A percentile compares a stretch with the other conserved stretches of the same genome.
Conservation (phyloP, 1,284 basidiomycete species). For the Boletus smithii region DNA sequence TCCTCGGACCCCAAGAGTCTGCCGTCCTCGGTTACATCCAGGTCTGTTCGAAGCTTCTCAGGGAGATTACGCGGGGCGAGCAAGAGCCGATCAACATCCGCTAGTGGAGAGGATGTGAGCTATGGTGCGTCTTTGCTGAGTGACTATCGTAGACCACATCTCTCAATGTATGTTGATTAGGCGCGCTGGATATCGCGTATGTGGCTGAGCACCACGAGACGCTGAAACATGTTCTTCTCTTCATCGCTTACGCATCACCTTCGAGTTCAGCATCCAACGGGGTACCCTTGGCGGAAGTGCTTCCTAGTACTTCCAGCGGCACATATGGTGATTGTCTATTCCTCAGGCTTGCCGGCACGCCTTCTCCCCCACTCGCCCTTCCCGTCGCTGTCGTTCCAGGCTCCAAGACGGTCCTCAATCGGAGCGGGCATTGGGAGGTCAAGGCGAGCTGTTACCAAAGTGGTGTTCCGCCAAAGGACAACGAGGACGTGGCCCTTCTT, state of each 20-base stretch:
- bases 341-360: slow-evolving; percentile 52
- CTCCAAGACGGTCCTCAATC: slow-evolving; percentile 55
- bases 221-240: slow-evolving; percentile 70
- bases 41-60: slow-evolving; percentile 19
- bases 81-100: slow-evolving; percentile 19
- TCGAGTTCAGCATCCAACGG: slow-evolving; percentile 17
- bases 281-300: slow-evolving; percentile 52
- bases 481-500: slow-evolving; percentile 42
- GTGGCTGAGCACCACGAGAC: slow-evolving; percentile 85
- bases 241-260: slow-evolving; percentile 37
- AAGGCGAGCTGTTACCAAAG: slow-evolving; percentile 46
- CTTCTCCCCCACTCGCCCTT: slow-evolving; percentile 59
- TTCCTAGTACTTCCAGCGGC: slow-evolving; percentile 42
- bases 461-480: slow-evolving; percentile 21
- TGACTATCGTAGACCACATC: neutral
- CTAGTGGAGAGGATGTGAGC: slow-evolving; percentile 9
- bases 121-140: slow-evolving; percentile 19
- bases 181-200: slow-evolving; percentile 59
- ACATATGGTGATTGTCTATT: slow-evolving; percentile 52
- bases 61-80: slow-evolving; percentile 23
- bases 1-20: slow-evolving; percentile 19
- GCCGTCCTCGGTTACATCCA: slow-evolving; percentile 5
- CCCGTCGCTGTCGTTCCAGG: slow-evolving; percentile 63
- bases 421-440: slow-evolving; percentile 64
- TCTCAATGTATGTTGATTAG: slow-evolving; percentile 17